phyloP scores from a whole-genome alignment of 345 rosid genomes.

The Abelmoschus esculentus region DNA sequence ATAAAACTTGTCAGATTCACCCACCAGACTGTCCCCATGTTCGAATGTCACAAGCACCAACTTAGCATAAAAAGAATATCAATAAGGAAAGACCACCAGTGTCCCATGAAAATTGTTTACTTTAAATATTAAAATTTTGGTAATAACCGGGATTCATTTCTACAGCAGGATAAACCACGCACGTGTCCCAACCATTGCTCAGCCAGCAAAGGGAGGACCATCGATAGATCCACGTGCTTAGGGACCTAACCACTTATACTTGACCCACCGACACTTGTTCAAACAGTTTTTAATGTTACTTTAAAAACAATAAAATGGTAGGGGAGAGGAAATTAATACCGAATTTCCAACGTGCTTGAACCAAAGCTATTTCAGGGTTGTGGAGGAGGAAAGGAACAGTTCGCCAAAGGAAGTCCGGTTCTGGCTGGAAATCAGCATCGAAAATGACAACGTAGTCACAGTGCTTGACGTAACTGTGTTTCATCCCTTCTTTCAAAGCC shows the following conservation, averaged over 20 bases:
- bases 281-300: background rate
- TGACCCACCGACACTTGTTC: slow-evolving; percentile 59
- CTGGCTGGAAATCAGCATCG: slow-evolving; percentile 98
- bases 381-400: slow-evolving; percentile 72
- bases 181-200: slow-evolving; percentile 14
- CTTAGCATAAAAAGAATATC: background rate
- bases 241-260: slow-evolving; percentile 13
- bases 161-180: background rate
- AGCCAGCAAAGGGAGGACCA: slow-evolving; percentile 17
- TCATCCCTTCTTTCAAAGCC: slow-evolving; percentile 93
- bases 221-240: slow-evolving; percentile 6
- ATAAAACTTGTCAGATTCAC: slow-evolving; percentile 5
- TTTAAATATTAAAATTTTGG: background rate
- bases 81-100: too few species aligned
- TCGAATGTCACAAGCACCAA: background rate
- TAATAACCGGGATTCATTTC: background rate
- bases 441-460: slow-evolving; percentile 87
- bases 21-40: background rate
- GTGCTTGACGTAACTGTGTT: slow-evolving; percentile 60
- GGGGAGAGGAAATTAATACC: slow-evolving; percentile 31
- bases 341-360: slow-evolving; percentile 97
- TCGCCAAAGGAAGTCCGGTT: slow-evolving; percentile 80
- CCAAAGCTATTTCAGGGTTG: slow-evolving; percentile 72
- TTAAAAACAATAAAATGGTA: too few species aligned
- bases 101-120: background rate